Conservation (phyloP, 2,329 filamentous ascomycete species). For the Rosellinia necatrix region DNA sequence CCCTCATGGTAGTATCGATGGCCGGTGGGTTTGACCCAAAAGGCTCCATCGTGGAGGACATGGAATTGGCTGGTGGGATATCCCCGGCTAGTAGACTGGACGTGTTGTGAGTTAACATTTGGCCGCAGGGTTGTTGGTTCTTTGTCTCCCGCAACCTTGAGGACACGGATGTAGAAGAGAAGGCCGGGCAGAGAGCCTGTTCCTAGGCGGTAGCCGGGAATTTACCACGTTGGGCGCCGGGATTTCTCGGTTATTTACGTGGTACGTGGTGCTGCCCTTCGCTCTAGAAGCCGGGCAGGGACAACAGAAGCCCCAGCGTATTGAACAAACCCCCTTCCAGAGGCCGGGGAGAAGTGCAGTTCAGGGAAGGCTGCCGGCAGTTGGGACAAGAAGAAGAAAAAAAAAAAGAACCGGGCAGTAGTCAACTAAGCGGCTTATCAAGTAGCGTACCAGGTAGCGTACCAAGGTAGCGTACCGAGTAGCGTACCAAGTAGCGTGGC, state of each 20-base stretch:
- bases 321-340: background rate
- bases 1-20: constrained; percentile 38
- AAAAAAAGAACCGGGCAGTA: background rate
- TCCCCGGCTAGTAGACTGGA: constrained; percentile 51
- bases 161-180: no score
- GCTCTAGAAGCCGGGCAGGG: background rate
- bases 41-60: constrained; percentile 37
- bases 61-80: constrained; percentile 39
- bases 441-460: background rate
- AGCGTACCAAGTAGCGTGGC: no score
- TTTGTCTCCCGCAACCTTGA: no score
- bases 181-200: background rate
- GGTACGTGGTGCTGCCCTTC: background rate
- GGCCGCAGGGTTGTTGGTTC: background rate
- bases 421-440: no score
- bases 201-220: background rate
- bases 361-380: background rate
- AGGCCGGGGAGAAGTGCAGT: background rate
- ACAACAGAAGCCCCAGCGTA: background rate
- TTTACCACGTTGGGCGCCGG: constrained; percentile 1
- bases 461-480: no score
- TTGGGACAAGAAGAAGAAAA: background rate
- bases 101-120: constrained; percentile 58
- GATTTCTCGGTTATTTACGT: constrained; percentile 5
- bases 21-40: constrained; percentile 38